A percentile compares a stretch with the other conserved stretches of the same genome.
Conservation (phyloP, 2,329 filamentous ascomycete genomes). For the Chrysosporium keratinophilum region DNA sequence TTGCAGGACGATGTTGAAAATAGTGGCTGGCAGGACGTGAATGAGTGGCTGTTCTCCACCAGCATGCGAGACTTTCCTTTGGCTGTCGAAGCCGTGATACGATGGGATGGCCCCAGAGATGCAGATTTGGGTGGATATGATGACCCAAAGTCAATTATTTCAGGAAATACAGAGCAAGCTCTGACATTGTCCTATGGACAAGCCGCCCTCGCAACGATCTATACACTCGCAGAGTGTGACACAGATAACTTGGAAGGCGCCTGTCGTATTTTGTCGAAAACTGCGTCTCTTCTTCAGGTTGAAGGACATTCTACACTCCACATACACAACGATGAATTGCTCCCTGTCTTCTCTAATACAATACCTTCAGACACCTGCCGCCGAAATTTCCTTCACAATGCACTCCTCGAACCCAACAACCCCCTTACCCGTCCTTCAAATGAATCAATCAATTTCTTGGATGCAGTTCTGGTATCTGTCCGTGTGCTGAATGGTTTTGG, state of each 20-base stretch:
- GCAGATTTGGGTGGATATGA: slow-evolving; percentile 48
- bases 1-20: slow-evolving; percentile 12
- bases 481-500: slow-evolving; percentile 33
- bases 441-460: slow-evolving; percentile 33
- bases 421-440: slow-evolving; percentile 32
- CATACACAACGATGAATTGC: slow-evolving; percentile 19
- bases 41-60: slow-evolving; percentile 48
- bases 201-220: slow-evolving; percentile 49
- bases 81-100: slow-evolving; percentile 41
- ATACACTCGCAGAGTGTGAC: slow-evolving; percentile 41
- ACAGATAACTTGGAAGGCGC: slow-evolving; percentile 38
- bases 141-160: slow-evolving; percentile 29
- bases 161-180: neutral
- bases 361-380: slow-evolving; percentile 30
- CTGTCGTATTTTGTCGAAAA: slow-evolving; percentile 41
- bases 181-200: slow-evolving; percentile 41
- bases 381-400: slow-evolving; percentile 34
- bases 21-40: slow-evolving; percentile 48
- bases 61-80: slow-evolving; percentile 43
- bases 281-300: slow-evolving; percentile 43
- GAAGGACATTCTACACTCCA: slow-evolving; percentile 34
- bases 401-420: slow-evolving; percentile 32
- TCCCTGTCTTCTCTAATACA: slow-evolving; percentile 25
- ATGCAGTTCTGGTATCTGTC: slow-evolving; percentile 34
- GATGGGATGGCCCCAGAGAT: slow-evolving; percentile 52